These are phyloP conservation scores for Protea cynaroides DNA, from an alignment of 164 flowering plant genomes.

Conservation along the genomic window DNA sequence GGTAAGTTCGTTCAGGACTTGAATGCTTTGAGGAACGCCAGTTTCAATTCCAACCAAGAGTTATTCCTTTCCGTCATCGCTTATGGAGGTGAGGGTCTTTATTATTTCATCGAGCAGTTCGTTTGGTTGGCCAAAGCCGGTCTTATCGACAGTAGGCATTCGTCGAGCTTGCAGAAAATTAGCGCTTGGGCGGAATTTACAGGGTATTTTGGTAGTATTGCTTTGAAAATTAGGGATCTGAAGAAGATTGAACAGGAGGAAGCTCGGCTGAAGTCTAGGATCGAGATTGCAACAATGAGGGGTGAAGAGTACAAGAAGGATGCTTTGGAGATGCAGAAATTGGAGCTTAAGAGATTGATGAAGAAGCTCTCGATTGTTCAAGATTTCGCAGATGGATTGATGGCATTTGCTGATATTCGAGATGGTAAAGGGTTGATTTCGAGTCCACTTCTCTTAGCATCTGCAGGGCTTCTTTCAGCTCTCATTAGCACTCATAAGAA, in stretches of 20 bases:
- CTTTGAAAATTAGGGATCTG: slow-evolving; percentile 63
- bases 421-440: slow-evolving; percentile 64
- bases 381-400: slow-evolving; percentile 76
- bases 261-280: slow-evolving; percentile 30
- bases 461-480: slow-evolving; percentile 82
- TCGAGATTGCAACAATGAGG: slow-evolving; percentile 30
- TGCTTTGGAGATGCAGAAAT: slow-evolving; percentile 20
- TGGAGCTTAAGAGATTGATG: slow-evolving; percentile 59
- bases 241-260: slow-evolving; percentile 40
- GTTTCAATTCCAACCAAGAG: slow-evolving; percentile 24
- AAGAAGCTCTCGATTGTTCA: slow-evolving; percentile 74
- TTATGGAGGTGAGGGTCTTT: slow-evolving; percentile 85
- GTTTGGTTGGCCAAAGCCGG: slow-evolving; percentile 84
- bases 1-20: slow-evolving; percentile 92
- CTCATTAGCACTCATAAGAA: slow-evolving; percentile 92
- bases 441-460: slow-evolving; percentile 55
- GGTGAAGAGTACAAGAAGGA: slow-evolving; percentile 33
- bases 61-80: slow-evolving; percentile 47
- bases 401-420: slow-evolving; percentile 75
- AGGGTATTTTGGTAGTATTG: slow-evolving; percentile 73
- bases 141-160: slow-evolving; percentile 42
- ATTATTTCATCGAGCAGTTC: slow-evolving; percentile 81
- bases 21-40: slow-evolving; percentile 49
- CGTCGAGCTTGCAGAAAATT: slow-evolving; percentile 36
- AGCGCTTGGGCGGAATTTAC: slow-evolving; percentile 87